These are phyloP conservation scores for Hordeum vulgare DNA, from an alignment of 176 grass and related monocot genomes.

Conservation along the genomic window DNA sequence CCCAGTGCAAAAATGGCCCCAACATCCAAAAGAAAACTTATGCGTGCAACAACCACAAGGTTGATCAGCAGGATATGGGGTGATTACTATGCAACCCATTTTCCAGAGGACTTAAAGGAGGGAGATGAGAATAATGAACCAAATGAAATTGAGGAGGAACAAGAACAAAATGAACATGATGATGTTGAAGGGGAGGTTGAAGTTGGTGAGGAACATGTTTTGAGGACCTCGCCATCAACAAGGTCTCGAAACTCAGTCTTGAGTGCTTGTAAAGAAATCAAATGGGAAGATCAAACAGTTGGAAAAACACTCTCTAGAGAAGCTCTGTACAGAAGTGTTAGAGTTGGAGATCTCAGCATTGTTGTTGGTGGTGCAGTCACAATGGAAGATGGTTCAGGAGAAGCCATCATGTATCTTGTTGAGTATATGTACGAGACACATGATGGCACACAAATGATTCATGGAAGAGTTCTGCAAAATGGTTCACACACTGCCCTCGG, in stretches of 20 bases:
- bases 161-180: slow-evolving; percentile 58
- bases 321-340: slow-evolving; percentile 36
- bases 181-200: slow-evolving; percentile 44
- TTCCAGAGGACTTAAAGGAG: slow-evolving; percentile 48
- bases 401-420: slow-evolving; percentile 36
- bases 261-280: slow-evolving; percentile 4
- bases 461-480: slow-evolving; percentile 52
- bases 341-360: slow-evolving; percentile 29
- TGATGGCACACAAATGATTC: slow-evolving; percentile 46
- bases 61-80: slow-evolving; percentile 62
- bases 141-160: slow-evolving; percentile 49
- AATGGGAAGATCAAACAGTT: slow-evolving; percentile 32
- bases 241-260: slow-evolving; percentile 2
- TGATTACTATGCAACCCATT: slow-evolving; percentile 62
- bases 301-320: slow-evolving; percentile 46
- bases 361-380: slow-evolving; percentile 29
- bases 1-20: slow-evolving; percentile 50
- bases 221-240: slow-evolving; percentile 16
- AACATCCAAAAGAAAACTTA: slow-evolving; percentile 42
- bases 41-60: slow-evolving; percentile 78
- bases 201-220: slow-evolving; percentile 13
- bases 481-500: slow-evolving; percentile 53
- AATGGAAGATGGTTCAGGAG: slow-evolving; percentile 40
- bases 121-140: slow-evolving; percentile 26
- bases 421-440: slow-evolving; percentile 63